phyloP scores from a whole-genome alignment of 2,329 filamentous ascomycete species.

The Stylonectria norvegica region DNA sequence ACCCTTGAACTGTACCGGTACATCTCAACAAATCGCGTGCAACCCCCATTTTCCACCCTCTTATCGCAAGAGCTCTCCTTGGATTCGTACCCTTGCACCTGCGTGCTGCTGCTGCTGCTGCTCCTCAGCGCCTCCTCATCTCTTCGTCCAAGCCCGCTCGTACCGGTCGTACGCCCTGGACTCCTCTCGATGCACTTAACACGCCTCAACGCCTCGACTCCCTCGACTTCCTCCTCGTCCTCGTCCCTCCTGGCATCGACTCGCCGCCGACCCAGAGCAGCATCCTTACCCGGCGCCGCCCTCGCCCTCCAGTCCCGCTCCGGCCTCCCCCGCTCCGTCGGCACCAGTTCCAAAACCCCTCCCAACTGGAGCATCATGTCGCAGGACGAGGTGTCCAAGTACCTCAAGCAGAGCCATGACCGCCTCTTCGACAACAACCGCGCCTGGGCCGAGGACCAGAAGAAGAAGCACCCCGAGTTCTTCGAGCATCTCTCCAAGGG shows the following conservation, averaged over 20 bases:
- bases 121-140: no score
- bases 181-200: no score
- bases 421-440: slow-evolving; percentile 67
- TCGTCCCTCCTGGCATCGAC: slow-evolving; percentile 3
- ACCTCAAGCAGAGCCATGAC: slow-evolving; percentile 62
- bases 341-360: slow-evolving; percentile 2
- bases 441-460: slow-evolving; percentile 60
- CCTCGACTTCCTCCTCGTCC: slow-evolving; percentile 1
- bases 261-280: no score
- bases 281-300: slow-evolving; percentile 5
- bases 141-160: no score
- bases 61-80: no score
- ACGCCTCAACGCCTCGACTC: not conserved
- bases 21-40: slow-evolving; percentile 13
- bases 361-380: slow-evolving; percentile 30
- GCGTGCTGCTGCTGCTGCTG: no score
- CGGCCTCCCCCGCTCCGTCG: not conserved
- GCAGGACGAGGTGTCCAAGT: slow-evolving; percentile 45
- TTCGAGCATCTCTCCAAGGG: slow-evolving; percentile 62
- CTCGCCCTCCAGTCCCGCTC: slow-evolving; percentile 8
- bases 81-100: no score
- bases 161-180: no score
- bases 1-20: no score
- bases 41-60: slow-evolving; percentile 5
- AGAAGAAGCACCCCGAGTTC: slow-evolving; percentile 58